Base-by-base conservation (phyloP, 2,329 filamentous ascomycete genomes). In the Cylindrodendrum hubeiense region DNA sequence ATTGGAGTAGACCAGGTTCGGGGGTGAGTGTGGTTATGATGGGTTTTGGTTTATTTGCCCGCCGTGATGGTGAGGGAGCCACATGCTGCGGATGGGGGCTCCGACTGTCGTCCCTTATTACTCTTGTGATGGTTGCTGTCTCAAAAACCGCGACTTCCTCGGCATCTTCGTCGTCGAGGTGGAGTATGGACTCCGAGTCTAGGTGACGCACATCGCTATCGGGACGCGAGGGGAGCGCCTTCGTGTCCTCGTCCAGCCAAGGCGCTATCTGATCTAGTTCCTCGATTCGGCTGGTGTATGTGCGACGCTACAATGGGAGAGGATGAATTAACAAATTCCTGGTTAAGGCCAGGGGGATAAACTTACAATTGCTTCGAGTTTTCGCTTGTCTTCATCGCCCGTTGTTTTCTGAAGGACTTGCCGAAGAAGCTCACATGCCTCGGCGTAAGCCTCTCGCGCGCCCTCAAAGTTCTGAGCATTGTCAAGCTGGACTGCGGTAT, bases 401-500 rank as follows among this genome's bases (percentile, higher is more conserved):
- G 90, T 90, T 63, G 94, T 98, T 73, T 93, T 90, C 62, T 91
- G 83, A 82, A 99, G 92, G 5, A 99, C 96, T 74, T 97, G 91
- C 71, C 95, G 91, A 59, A 99, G 83, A 64, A 99, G 84, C 60
- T 91, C 88, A 77, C 96, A 99, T 4, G 97, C 96, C 80, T 99
- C 96, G 12, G 88, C 86, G 77, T 99, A 99, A 15, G 95, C 94
- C 74, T 94, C 89, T 76, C 97, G 91, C 19, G 96, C 96, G 43
- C 93, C 94, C 77, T 95, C 93, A 68, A 96, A 95, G 76, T 98
- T 97, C 75, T 96, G 93, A 15, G 94, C 94, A 86, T 98, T 98
- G 81, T 99, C 96, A 43, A 99, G 87, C 71, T 98, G 88, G 26
- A 99, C 96, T 22, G 96, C 96, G 13, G 93, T 95, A 76, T 99